phyloP scores from a whole-genome alignment of 192 early-diverging fungal species.

The Radiomyces spectabilis region DNA sequence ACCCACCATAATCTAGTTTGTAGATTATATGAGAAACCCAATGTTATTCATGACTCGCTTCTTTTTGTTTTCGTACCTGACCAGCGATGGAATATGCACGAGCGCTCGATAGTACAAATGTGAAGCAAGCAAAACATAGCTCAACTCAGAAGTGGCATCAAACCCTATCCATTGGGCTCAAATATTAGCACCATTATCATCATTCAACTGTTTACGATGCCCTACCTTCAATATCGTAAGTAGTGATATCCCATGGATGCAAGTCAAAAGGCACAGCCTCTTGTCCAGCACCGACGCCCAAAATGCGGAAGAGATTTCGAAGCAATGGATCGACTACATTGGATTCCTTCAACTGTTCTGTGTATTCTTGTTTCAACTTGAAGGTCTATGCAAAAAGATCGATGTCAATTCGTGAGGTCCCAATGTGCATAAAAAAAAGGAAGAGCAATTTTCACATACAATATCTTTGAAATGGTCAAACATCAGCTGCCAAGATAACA shows the following conservation, averaged over 20 bases:
- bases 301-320: conserved; percentile 51
- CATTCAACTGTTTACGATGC: conserved; percentile 1
- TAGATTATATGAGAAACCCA: not conserved
- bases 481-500: conserved; percentile 65
- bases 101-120: conserved; percentile 67
- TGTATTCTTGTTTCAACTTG: conserved; percentile 47
- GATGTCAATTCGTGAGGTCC: not conserved
- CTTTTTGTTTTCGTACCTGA: conserved; percentile 26
- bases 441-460: conserved; percentile 34
- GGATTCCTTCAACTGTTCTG: conserved; percentile 46
- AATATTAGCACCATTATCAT: not conserved
- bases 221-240: conserved; percentile 55
- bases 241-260: conserved; percentile 56
- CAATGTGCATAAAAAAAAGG: not conserved
- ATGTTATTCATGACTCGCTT: not conserved
- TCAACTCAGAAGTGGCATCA: conserved; percentile 39
- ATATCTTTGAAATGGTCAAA: conserved; percentile 75
- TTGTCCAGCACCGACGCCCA: conserved; percentile 51
- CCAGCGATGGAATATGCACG: conserved; percentile 57
- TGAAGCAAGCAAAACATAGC: conserved; percentile 58
- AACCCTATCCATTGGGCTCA: conserved; percentile 25
- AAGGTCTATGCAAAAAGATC: conserved; percentile 43
- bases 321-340: conserved; percentile 47
- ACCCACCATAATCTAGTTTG: conserved; percentile 62
- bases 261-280: conserved; percentile 52